Evolutionary conservation across 2,329 filamentous ascomycete species (phyloP).

Genomic region (Penicillium crustosum): DNA sequence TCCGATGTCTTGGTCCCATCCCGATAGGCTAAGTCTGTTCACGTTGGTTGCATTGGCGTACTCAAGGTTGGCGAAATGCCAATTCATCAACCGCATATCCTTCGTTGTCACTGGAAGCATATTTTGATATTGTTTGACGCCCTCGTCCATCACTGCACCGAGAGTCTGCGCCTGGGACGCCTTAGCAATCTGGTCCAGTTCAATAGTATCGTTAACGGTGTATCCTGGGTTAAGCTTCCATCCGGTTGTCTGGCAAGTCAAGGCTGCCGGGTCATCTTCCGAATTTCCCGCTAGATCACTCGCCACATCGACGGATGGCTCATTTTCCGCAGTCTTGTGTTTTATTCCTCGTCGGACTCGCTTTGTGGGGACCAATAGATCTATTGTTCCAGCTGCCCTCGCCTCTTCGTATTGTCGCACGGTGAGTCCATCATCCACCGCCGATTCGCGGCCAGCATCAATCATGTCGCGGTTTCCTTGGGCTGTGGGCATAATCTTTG

Average conservation of each 20-base stretch:
- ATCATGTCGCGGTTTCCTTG: slow-evolving; percentile 82
- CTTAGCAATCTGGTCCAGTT: slow-evolving; percentile 66
- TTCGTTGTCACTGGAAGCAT: slow-evolving; percentile 80
- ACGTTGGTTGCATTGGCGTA: slow-evolving; percentile 94
- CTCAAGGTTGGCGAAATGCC: slow-evolving; percentile 97
- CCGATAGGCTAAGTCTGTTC: slow-evolving; percentile 78
- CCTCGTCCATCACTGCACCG: slow-evolving; percentile 87
- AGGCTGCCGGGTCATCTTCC: slow-evolving; percentile 69
- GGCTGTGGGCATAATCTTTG: slow-evolving; percentile 66
- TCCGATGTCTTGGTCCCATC: slow-evolving; percentile 96
- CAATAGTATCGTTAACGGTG: slow-evolving; percentile 64
- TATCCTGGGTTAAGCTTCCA: slow-evolving; percentile 72
- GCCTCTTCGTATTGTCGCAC: slow-evolving; percentile 73
- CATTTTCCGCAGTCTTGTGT: slow-evolving; percentile 53
- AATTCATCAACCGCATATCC: slow-evolving; percentile 89
- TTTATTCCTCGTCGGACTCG: slow-evolving; percentile 47
- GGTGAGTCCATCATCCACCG: slow-evolving; percentile 66
- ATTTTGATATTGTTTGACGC: slow-evolving; percentile 81
- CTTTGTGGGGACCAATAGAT: slow-evolving; percentile 44
- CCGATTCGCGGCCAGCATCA: slow-evolving; percentile 76
- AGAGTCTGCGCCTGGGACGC: slow-evolving; percentile 67
- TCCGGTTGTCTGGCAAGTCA: slow-evolving; percentile 76
- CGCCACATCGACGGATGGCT: slow-evolving; percentile 45
- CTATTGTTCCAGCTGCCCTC: slow-evolving; percentile 57
- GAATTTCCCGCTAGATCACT: slow-evolving; percentile 62